phyloP scores from a whole-genome alignment of 2,329 filamentous ascomycete species.

The Ophiosphaerella korrae region DNA sequence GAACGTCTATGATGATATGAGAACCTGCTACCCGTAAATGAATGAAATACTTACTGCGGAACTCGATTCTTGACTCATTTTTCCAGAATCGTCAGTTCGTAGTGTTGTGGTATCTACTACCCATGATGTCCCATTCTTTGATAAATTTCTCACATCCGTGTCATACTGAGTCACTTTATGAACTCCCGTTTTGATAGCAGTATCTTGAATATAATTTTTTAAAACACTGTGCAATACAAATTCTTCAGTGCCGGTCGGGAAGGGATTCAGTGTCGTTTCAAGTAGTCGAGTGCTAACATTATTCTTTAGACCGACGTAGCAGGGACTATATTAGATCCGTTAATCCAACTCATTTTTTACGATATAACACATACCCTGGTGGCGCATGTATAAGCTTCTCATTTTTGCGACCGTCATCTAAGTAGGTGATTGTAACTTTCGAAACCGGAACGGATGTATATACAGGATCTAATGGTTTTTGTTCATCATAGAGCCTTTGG shows the following conservation, averaged over 20 bases:
- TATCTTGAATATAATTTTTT: slow-evolving; percentile 65
- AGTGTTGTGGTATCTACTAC: slow-evolving; percentile 57
- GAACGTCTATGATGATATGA: slow-evolving; percentile 44
- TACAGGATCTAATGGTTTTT: slow-evolving; percentile 53
- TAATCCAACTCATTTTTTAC: neutral
- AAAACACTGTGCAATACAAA: slow-evolving; percentile 63
- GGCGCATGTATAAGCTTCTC: slow-evolving; percentile 51
- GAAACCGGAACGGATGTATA: slow-evolving; percentile 48
- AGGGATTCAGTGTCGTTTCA: slow-evolving; percentile 56
- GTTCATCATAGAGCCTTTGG: slow-evolving; percentile 56
- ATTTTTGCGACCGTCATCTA: slow-evolving; percentile 11
- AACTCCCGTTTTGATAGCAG: slow-evolving; percentile 58
- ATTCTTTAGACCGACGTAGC: slow-evolving; percentile 59
- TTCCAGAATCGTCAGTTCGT: slow-evolving; percentile 8
- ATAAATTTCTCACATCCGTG: slow-evolving; percentile 62
- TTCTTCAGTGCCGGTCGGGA: slow-evolving; percentile 65
- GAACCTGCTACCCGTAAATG: fast-evolving
- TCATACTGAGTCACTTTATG: slow-evolving; percentile 59
- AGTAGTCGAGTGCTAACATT: slow-evolving; percentile 60
- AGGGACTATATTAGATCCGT: slow-evolving; percentile 48
- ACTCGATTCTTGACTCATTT: slow-evolving; percentile 7
- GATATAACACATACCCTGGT: slow-evolving; percentile 50
- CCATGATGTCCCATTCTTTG: slow-evolving; percentile 59
- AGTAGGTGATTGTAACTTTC: slow-evolving; percentile 23
- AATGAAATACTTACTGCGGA: slow-evolving; percentile 1